Percentiles rank a stretch among this genome's conserved stretches.
These are phyloP conservation scores for Candida jianshihensis DNA, from an alignment of 805 yeast species.

Conservation along the genomic window DNA sequence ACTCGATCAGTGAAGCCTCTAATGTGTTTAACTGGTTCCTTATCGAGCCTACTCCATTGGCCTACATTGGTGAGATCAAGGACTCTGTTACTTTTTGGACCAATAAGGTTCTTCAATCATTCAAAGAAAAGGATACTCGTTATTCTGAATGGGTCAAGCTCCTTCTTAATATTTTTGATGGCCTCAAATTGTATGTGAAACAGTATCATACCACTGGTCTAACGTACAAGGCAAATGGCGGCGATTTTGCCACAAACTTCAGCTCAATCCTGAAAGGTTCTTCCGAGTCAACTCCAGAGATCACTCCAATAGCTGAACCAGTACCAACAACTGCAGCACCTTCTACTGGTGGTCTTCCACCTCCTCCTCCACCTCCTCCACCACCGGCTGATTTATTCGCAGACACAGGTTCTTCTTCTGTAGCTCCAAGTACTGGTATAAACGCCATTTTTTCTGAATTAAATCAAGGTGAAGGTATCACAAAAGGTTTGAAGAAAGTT, in stretches of 20 bases:
- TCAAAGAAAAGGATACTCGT: conserved; percentile 58
- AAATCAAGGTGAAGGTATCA: conserved; percentile 77
- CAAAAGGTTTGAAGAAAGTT: conserved; percentile 83
- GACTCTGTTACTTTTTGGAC: conserved; percentile 95
- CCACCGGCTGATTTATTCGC: conserved; percentile 71
- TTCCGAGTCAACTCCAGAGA: conserved; percentile 22
- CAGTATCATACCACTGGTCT: conserved; percentile 81
- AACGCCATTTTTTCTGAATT: conserved; percentile 89
- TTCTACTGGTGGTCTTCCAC: conserved; percentile 63
- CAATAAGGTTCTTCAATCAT: conserved; percentile 81
- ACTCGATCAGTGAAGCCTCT: conserved; percentile 81
- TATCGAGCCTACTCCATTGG: conserved; percentile 58
- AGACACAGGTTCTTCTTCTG: conserved; percentile 27
- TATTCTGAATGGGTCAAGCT: conserved; percentile 79
- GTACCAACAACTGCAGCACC: conserved; percentile 84
- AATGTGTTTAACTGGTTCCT: conserved; percentile 91
- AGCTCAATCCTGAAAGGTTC: conserved; percentile 27
- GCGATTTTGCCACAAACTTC: conserved; percentile 45
- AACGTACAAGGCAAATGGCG: conserved; percentile 64
- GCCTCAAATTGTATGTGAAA: conserved; percentile 65
- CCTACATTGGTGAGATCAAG: conserved; percentile 71
- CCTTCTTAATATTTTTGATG: conserved; percentile 58
- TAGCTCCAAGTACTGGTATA: conserved; percentile 30
- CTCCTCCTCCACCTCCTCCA: conserved; percentile 96
- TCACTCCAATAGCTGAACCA: conserved; percentile 39